Conservation (phyloP, 305 asterid genomes). For the Stenogyne calaminthoides region DNA sequence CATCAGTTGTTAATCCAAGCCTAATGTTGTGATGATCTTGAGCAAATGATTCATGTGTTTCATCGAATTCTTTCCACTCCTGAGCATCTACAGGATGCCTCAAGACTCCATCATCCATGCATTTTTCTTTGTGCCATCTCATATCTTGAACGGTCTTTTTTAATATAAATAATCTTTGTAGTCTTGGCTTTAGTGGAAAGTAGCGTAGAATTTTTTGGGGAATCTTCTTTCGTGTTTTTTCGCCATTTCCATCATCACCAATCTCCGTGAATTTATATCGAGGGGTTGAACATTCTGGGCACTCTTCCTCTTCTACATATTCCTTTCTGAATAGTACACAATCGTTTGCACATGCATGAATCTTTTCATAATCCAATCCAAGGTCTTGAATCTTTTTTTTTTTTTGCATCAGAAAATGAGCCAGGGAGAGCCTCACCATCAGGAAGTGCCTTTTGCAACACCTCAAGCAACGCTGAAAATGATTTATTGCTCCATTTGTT, state of each 20-base stretch:
- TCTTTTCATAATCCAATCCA: neutral
- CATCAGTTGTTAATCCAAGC: slow-evolving; percentile 4
- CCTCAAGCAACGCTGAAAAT: neutral
- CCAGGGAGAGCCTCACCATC: neutral
- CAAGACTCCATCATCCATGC: neutral
- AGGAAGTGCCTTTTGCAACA: slow-evolving; percentile 15
- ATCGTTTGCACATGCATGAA: slow-evolving; percentile 3
- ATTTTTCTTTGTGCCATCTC: neutral
- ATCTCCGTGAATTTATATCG: neutral
- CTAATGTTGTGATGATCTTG: slow-evolving; percentile 6
- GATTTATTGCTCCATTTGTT: slow-evolving; percentile 1
- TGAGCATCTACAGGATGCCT: slow-evolving; percentile 16
- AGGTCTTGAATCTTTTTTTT: no score
- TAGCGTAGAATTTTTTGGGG: neutral
- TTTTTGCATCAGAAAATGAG: no score
- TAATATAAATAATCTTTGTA: slow-evolving; percentile 2
- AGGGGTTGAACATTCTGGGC: slow-evolving; percentile 3
- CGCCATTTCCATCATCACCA: neutral
- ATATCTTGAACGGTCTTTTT: neutral
- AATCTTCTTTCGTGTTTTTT: neutral
- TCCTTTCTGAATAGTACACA: neutral
- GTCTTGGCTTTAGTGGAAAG: slow-evolving; percentile 6
- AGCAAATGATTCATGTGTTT: neutral
- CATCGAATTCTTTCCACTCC: slow-evolving; percentile 10
- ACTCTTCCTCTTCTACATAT: neutral